Evolutionary conservation across 495 filamentous ascomycete species (phyloP).

Genomic region (Aspergillus kassunensis): DNA sequence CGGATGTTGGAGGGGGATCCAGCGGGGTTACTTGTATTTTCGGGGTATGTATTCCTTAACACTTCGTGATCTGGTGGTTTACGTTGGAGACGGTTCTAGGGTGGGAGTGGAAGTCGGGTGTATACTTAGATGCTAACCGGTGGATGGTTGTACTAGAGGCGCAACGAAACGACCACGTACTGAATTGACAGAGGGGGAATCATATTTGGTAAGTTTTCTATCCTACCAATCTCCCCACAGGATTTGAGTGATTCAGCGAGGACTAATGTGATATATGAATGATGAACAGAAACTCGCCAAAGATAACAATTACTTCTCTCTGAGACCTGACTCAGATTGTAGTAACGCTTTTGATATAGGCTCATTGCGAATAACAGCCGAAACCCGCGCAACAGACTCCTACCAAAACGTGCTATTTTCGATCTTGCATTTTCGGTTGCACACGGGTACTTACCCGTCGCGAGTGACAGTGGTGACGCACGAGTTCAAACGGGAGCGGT

Average conservation of each 20-base stretch:
- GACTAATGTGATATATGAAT: too few relatives aligned
- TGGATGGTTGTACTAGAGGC: slow-evolving; percentile 42
- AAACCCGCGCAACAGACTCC: slow-evolving; percentile 70
- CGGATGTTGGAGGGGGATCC: slow-evolving; percentile 34
- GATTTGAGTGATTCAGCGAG: too few relatives aligned
- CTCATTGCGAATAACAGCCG: slow-evolving; percentile 40
- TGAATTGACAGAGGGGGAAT: slow-evolving; percentile 57
- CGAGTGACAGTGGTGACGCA: slow-evolving; percentile 68
- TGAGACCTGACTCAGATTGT: too few relatives aligned
- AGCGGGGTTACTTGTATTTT: slow-evolving; percentile 56
- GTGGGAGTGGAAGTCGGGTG: too few relatives aligned
- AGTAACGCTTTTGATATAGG: slow-evolving; percentile 16
- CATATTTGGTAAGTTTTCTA: slow-evolving; percentile 55
- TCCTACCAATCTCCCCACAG: too few relatives aligned
- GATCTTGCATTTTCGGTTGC: slow-evolving; percentile 52
- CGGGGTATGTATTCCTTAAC: slow-evolving; percentile 57
- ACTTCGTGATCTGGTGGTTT: too few relatives aligned
- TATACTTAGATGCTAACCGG: not conserved
- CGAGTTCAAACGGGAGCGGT: slow-evolving; percentile 65
- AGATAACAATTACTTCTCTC: slow-evolving; percentile 36
- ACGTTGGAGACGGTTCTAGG: too few relatives aligned
- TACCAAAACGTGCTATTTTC: slow-evolving; percentile 76
- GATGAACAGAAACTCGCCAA: slow-evolving; percentile 41
- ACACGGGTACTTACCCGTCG: slow-evolving; percentile 33
- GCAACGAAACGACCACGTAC: slow-evolving; percentile 54